Base-by-base conservation (phyloP, 257 asterid species). In the Dorcoceras hygrometricum region DNA sequence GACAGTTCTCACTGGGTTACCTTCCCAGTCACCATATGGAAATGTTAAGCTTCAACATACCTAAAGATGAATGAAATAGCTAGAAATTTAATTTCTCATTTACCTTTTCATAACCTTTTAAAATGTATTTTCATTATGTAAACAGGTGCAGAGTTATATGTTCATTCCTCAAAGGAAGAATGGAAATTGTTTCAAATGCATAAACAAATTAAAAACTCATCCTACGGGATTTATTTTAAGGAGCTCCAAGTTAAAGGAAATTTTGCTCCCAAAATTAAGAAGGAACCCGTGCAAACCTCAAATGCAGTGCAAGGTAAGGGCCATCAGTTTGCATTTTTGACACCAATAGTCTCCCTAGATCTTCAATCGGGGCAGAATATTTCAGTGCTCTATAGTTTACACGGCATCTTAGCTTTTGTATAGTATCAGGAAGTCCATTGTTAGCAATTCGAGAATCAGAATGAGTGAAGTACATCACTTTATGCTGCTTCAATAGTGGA, bases 381-480 rank as follows among this genome's bases (percentile, higher is more conserved):
- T 83, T 90, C 61, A 93, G 57, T 62, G 96, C 96, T 76, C 79
- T 75, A 81, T 89, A 93, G 79, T 93, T 93, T 27, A 86, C 99
- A 73, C 85, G 89, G 83, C 99, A 93, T 78, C 97, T 82, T 74
- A 93, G 80, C 86, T 86, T 90, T 73, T 93, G 97, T 77, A 93
- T 88, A 26, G 92, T 86, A 66, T 65, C 73, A 25, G 95, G 84
- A 59, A 90, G 68, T 39, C 83, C 95, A 64, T 93, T 93, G 86
- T 93, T 93, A 71, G 99, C 96, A n/a, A 93, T 82, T 71, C 99
- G 89, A 59, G 98, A 93, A 79, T 93, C 97, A 9, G 96, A 83
- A 77, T 93, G 97, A 68, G 98, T 93, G 18, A 93, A 84, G 68
- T 87, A 87, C 59, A 94, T 81, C 75, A 90, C 90, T 83, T 90